These are phyloP conservation scores for Telfairia occidentalis DNA, from an alignment of 331 rosid genomes.

Conservation along the genomic window DNA sequence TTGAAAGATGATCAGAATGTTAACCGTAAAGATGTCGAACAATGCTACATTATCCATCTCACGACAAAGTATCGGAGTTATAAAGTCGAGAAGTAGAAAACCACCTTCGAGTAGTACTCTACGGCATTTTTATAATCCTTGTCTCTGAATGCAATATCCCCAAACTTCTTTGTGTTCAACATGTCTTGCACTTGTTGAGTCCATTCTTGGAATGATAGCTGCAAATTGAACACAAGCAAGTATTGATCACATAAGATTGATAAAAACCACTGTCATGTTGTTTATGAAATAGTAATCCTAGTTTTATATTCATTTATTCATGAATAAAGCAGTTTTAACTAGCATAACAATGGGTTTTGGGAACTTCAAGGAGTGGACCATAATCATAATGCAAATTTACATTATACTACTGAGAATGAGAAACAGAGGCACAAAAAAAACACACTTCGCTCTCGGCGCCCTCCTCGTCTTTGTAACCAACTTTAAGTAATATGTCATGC, in stretches of 20 bases:
- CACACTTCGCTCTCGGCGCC: conserved; percentile 93
- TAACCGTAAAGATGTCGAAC: background rate
- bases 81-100: conserved; percentile 2
- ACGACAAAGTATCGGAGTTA: background rate
- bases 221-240: conserved; percentile 14
- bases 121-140: conserved; percentile 84
- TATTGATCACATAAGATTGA: background rate
- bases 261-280: background rate
- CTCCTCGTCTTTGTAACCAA: conserved; percentile 92
- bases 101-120: conserved; percentile 64
- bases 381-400: background rate
- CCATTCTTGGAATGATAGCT: conserved; percentile 99
- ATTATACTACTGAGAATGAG: background rate
- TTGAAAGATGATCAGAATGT: background rate
- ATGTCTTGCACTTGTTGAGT: conserved; percentile 95
- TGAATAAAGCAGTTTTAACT: background rate
- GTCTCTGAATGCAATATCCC: conserved; percentile 93
- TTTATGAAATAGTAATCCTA: background rate
- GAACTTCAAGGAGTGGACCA: background rate
- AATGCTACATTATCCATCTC: background rate
- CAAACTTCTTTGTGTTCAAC: conserved; percentile 81
- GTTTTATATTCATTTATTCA: background rate
- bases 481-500: conserved; percentile 84
- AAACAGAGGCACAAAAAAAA: background rate
- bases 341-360: background rate